Evolutionary conservation across 148 eudicot species (phyloP), one percentile per base, ranked within the genome.

Genomic region (Heliosperma pusillum): DNA sequence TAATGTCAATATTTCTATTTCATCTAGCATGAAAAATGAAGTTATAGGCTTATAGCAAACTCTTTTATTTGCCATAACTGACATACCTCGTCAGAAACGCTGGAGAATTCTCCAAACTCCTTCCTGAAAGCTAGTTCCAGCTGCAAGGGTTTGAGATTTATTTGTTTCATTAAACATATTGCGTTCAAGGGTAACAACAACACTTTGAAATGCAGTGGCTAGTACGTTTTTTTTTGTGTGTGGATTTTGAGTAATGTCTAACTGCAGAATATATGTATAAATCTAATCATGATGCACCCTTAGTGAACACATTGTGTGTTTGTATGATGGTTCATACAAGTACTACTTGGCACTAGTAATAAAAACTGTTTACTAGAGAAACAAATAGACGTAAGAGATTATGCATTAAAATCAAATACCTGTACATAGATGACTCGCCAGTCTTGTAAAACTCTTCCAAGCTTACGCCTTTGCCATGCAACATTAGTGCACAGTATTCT

Each of bases 391-490:
- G 58, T 26, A 8, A 42, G 66, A 22, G 22, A 60, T 15, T 19
- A 66, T 69, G 50, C 19, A 73, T 45, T 1, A 70, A 68, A 36
- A 40, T 65, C 80, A 76, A 88, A 81, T 56, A 90, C 99, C 99
- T 95, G 97, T 21, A 92, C 85, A 74, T 87, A 83, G 63, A 90
- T 86, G 71, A 92, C 87, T 66, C 93, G 89, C 99, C 99, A 95
- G 77, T 95, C 99, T 78, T 95, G 97, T 79, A 95, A 89, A 76
- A 90, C 79, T 80, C 92, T 95, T 67, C 99, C 99, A 74, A 95
- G 99, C 84, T 95, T 92, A 74, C 99, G 99, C 85, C 99, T 87
- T 86, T 95, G 99, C 99, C 99, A 95, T 63, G 99, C 93, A 77
- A 89, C 80, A 84, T 95, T 95, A 42, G 99, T 84, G 82, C 97